Conservation (phyloP, 139 green algal species). For the Tetradesmus lagerheimii region DNA sequence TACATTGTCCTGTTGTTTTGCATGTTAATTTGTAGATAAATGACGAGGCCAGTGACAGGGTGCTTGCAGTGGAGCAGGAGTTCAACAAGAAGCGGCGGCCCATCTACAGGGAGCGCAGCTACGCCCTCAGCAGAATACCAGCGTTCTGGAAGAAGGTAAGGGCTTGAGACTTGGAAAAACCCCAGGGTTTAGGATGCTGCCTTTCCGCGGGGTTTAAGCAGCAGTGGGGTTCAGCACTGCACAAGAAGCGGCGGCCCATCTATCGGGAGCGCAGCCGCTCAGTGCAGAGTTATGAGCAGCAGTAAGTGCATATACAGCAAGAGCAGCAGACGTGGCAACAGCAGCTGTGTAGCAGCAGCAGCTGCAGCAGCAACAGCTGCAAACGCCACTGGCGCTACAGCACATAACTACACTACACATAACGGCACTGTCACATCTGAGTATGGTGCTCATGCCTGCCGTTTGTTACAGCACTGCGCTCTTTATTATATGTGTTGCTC, state of each 20-base stretch:
- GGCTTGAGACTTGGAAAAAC: background rate
- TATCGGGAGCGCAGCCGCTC: too few species aligned
- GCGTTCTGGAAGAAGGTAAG: constrained; percentile 66
- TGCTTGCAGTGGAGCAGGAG: constrained; percentile 78
- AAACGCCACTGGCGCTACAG: background rate
- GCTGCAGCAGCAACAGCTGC: background rate
- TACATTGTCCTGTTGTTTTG: too few species aligned
- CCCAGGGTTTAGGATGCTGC: too few species aligned
- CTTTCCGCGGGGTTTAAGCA: background rate
- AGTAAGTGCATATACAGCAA: background rate
- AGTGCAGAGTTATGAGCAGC: too few species aligned
- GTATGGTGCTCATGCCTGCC: background rate
- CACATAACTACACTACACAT: too few species aligned
- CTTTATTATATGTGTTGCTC: too few species aligned
- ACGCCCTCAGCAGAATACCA: constrained; percentile 60
- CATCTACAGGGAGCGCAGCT: constrained; percentile 44
- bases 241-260: background rate
- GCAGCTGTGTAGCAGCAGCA: constrained; percentile 34
- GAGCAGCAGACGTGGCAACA: constrained; percentile 23
- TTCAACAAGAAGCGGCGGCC: constrained; percentile 65
- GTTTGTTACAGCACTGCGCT: background rate
- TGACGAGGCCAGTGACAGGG: constrained; percentile 69
- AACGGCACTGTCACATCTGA: too few species aligned
- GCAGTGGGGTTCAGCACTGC: background rate
- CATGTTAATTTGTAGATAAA: constrained; percentile 57